phyloP scores from a whole-genome alignment of 371 early-diverging fungal species.

The Mucor indicus region DNA sequence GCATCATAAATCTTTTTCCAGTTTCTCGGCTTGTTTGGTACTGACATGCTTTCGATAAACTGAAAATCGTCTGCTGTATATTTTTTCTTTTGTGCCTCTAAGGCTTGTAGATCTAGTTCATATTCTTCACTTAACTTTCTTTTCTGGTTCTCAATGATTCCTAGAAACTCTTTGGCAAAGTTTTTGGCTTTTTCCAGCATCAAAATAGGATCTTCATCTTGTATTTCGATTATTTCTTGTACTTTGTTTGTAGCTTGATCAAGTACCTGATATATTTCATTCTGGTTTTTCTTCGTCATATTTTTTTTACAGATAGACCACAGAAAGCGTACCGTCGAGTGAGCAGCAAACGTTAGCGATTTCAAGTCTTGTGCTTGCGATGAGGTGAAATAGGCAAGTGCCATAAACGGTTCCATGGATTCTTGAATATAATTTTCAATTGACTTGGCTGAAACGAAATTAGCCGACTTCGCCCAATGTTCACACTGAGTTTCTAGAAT shows the following conservation, averaged over 20 bases:
- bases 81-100: not conserved
- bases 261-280: not conserved
- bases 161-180: not conserved
- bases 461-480: too few species aligned
- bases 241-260: not conserved
- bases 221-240: not conserved
- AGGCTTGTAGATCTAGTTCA: not conserved
- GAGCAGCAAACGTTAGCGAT: conserved; percentile 1
- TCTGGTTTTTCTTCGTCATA: not conserved
- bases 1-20: not conserved
- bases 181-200: not conserved
- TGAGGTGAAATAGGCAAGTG: conserved; percentile 14
- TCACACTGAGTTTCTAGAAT: conserved; percentile 9
- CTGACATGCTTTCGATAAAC: not conserved
- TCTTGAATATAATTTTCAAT: conserved; percentile 15
- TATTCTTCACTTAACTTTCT: not conserved
- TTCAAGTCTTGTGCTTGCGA: conserved; percentile 4
- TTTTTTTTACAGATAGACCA: conserved; percentile 1
- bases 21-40: not conserved
- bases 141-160: not conserved
- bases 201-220: not conserved
- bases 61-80: not conserved
- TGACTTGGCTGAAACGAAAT: conserved; percentile 11
- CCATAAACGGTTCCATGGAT: conserved; percentile 14
- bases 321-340: conserved; percentile 8